Percentiles rank a stretch among this genome's conserved stretches.
phyloP scores from a whole-genome alignment of 2,329 filamentous ascomycete genomes.

The Knufia fluminis region DNA sequence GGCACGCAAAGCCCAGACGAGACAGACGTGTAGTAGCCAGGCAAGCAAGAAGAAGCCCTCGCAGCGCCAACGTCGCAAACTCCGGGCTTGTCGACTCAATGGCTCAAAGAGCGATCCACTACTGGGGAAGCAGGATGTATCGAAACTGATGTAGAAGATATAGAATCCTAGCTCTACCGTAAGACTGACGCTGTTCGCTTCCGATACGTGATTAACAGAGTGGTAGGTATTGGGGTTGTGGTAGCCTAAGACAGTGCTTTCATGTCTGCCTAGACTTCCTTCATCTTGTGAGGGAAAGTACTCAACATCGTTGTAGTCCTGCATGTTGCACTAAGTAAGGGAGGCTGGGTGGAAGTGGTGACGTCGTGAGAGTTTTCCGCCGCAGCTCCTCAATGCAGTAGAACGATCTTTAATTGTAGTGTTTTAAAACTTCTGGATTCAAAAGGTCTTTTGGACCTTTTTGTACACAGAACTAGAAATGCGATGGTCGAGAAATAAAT shows the following conservation, averaged over 20 bases:
- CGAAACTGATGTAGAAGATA: neutral
- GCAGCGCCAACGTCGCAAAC: neutral
- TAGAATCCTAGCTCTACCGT: neutral
- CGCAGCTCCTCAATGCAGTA: neutral
- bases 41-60: constrained; percentile 2
- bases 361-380: neutral
- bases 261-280: neutral
- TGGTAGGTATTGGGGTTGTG: neutral
- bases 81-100: neutral
- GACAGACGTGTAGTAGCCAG: constrained; percentile 1
- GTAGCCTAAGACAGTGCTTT: neutral
- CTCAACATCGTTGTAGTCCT: neutral
- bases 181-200: neutral
- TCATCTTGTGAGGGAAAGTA: neutral
- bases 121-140: neutral
- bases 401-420: too few species aligned
- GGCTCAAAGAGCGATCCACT: neutral
- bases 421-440: neutral
- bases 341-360: neutral
- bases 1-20: constrained; percentile 3
- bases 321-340: neutral
- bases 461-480: too few species aligned
- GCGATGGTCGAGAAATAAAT: too few species aligned
- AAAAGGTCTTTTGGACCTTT: too few species aligned
- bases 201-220: neutral